phyloP scores from a whole-genome alignment of 257 asterid species.

The Petrea volubilis region DNA sequence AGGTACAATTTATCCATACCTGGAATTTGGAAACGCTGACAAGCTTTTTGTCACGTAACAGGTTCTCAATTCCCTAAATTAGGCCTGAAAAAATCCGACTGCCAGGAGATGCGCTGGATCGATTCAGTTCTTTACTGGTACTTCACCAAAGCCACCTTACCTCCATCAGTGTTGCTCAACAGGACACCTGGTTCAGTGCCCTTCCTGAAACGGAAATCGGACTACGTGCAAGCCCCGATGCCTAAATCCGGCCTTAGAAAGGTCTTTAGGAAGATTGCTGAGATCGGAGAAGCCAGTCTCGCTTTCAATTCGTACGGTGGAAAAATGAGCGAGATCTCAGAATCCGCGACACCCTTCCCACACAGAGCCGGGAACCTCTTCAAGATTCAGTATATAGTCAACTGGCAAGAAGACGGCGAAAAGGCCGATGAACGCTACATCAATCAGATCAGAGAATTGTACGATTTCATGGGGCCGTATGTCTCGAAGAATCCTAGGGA shows the following conservation, averaged over 20 bases:
- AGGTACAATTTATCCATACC: no score
- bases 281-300: conserved; percentile 32
- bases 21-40: no score
- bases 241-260: conserved; percentile 26
- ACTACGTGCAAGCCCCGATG: conserved; percentile 51
- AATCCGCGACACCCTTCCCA: conserved; percentile 51
- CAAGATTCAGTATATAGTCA: conserved; percentile 47
- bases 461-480: conserved; percentile 54
- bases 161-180: conserved; percentile 26
- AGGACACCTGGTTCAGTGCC: conserved; percentile 31
- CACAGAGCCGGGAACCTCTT: conserved; percentile 62
- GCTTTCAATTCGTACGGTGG: conserved; percentile 65
- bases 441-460: conserved; percentile 36
- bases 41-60: no score
- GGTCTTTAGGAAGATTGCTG: conserved; percentile 30
- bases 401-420: conserved; percentile 48
- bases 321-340: conserved; percentile 46
- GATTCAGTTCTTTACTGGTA: conserved; percentile 49
- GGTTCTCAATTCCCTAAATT: conserved; percentile 39
- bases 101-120: conserved; percentile 67
- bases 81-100: conserved; percentile 30
- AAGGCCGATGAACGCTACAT: conserved; percentile 35
- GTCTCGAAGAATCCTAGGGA: conserved; percentile 59
- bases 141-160: conserved; percentile 35
- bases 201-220: conserved; percentile 64